Base-by-base conservation (phyloP, 1,284 basidiomycete species). In the Salmacisia buchloeana region DNA sequence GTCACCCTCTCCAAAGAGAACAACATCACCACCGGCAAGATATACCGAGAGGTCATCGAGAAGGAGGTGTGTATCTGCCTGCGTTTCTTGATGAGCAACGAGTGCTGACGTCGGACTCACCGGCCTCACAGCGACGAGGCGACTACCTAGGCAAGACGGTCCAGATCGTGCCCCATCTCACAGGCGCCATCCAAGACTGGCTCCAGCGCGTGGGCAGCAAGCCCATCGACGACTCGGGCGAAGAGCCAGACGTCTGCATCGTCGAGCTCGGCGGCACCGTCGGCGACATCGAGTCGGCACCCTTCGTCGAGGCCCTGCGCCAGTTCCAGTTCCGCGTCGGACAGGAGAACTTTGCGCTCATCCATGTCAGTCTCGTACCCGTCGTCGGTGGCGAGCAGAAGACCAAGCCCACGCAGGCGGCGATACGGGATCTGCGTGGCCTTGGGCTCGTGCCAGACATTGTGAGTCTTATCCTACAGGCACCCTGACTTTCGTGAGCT, bases 301-400 rank as follows among this genome's bases (percentile, higher is more conserved):
- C 94, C 3, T 99, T 99, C 81, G 85, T 99, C 63, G 94, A 99
- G 82, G 94, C 94, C 1, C 93, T 99, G 90, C 88, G 94, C 38
- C 94, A 98, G 82, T 99, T 99, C 85, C 79, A 98, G 81, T 98
- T 98, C 85, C 88, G 96, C 63, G 94, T 98, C 31, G 94, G 94
- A 25, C 87, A 91, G 76, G 91, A 94, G 66, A 97, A 98, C 83
- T 98, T 98, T 82, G 94, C 94, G 1, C 86, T 97, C 60, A 90
- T 98, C 69, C 94, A 97, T 76, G 94, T 99, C 64, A 94, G 91
- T n/a, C 87, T 99, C 39, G 93, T 98, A 6, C 94, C 94, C 18
- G 91, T 97, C 73, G 91, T 99, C 83, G 92, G 96, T 64, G 94
- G 96, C 62, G 94, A 99, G 81, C 94, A 97, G 78, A 99, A 99